Evolutionary conservation across 2,329 filamentous ascomycete species (phyloP).

Genomic region (Pseudogymnoascus sp.): DNA sequence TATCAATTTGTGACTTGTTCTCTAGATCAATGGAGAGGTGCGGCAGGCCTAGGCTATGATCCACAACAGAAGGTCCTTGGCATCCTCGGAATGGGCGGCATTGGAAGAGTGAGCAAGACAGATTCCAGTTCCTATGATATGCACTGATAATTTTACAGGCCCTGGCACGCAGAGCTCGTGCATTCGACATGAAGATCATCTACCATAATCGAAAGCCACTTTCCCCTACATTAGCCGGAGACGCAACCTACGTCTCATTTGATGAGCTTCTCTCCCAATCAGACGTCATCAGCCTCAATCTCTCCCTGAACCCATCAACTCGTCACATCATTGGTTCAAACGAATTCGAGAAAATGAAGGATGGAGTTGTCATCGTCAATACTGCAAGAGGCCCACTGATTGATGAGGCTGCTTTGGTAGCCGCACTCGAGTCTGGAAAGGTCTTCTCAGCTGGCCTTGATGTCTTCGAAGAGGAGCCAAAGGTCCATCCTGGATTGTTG

Average conservation of each 20-base stretch:
- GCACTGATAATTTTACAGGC: conserved; percentile 38
- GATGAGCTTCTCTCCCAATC: conserved; percentile 60
- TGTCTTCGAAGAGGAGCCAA: conserved; percentile 73
- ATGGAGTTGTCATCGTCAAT: conserved; percentile 69
- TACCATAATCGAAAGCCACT: conserved; percentile 65
- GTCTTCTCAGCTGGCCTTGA: conserved; percentile 66
- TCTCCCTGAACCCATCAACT: conserved; percentile 67
- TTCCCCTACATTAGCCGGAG: conserved; percentile 39
- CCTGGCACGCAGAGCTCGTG: conserved; percentile 61
- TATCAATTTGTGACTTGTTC: not conserved
- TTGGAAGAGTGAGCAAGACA: conserved; percentile 41
- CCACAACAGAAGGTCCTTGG: conserved; percentile 69
- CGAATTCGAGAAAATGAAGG: conserved; percentile 70
- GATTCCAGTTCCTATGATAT: not conserved
- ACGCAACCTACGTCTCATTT: conserved; percentile 61
- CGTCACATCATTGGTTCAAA: conserved; percentile 61
- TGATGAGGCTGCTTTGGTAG: conserved; percentile 70
- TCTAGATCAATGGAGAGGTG: conserved; percentile 42
- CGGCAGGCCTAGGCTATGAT: conserved; percentile 40
- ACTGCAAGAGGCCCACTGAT: conserved; percentile 73
- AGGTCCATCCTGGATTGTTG: conserved; percentile 65
- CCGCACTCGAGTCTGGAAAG: conserved; percentile 59
- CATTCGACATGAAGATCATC: conserved; percentile 64
- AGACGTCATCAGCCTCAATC: conserved; percentile 69
- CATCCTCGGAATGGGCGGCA: conserved; percentile 80